Percentiles rank a stretch among this genome's conserved stretches.
Evolutionary conservation across 2,329 filamentous ascomycete genomes (phyloP).

Genomic region (Ophiostoma sp.): DNA sequence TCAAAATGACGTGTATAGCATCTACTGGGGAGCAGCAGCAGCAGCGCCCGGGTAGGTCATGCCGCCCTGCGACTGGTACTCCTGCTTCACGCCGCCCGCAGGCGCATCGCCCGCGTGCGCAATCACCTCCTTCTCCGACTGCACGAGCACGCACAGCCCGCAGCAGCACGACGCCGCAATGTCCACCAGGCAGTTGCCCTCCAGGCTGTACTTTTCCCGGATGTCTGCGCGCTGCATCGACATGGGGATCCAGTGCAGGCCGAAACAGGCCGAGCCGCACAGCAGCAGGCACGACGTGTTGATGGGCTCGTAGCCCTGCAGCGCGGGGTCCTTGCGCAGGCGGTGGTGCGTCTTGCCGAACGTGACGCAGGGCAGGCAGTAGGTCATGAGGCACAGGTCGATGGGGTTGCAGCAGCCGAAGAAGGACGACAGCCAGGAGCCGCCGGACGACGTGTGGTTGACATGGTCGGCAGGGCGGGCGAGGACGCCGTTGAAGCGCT

Average conservation of each 20-base stretch:
- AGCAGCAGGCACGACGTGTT: slow-evolving; percentile 47
- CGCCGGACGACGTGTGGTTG: slow-evolving; percentile 40
- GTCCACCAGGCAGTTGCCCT: slow-evolving; percentile 42
- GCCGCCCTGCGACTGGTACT: slow-evolving; percentile 32
- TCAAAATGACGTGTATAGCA: not conserved
- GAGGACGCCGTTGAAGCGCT: slow-evolving; percentile 41
- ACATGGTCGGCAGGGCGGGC: slow-evolving; percentile 40
- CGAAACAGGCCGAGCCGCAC: slow-evolving; percentile 39
- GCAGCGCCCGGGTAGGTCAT: slow-evolving; percentile 32
- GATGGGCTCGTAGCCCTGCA: slow-evolving; percentile 43
- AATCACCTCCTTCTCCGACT: slow-evolving; percentile 45
- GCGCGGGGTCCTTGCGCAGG: slow-evolving; percentile 38
- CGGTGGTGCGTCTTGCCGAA: slow-evolving; percentile 48
- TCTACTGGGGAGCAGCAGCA: slow-evolving; percentile 2
- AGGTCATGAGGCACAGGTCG: slow-evolving; percentile 43
- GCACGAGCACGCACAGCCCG: slow-evolving; percentile 41
- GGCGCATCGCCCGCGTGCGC: slow-evolving; percentile 34
- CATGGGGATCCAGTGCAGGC: slow-evolving; percentile 41
- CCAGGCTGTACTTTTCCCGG: slow-evolving; percentile 42
- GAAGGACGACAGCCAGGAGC: slow-evolving; percentile 39
- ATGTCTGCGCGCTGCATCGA: slow-evolving; percentile 44
- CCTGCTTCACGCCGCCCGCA: slow-evolving; percentile 30
- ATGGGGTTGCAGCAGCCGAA: slow-evolving; percentile 44
- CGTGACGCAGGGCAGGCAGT: slow-evolving; percentile 44
- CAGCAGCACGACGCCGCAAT: slow-evolving; percentile 43